phyloP scores from a whole-genome alignment of 495 filamentous ascomycete species.

The Aspergillus mulundensis region DNA sequence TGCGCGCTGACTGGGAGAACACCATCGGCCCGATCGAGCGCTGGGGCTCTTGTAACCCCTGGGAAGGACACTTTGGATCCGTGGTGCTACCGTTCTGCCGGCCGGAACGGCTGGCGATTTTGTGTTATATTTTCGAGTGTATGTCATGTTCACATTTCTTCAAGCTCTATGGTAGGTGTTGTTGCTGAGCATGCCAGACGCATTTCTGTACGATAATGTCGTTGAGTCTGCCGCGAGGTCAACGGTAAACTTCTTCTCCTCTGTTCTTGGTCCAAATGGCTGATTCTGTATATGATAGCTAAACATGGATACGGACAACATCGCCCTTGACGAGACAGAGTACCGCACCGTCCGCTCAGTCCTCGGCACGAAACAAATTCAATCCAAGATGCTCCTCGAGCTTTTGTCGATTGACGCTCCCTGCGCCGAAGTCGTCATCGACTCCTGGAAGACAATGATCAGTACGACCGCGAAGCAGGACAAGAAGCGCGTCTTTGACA shows the following conservation, averaged over 20 bases:
- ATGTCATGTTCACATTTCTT: not conserved
- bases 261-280: too few species aligned
- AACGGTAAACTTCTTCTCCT: conserved; percentile 5
- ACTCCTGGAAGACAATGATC: conserved; percentile 24
- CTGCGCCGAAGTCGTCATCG: conserved; percentile 21
- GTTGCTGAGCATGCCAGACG: too few species aligned
- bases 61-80: conserved; percentile 20
- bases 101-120: conserved; percentile 17
- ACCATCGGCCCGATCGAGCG: conserved; percentile 23
- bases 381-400: conserved; percentile 26
- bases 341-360: conserved; percentile 23
- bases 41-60: conserved; percentile 23
- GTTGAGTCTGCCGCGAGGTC: conserved; percentile 21
- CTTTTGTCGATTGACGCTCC: conserved; percentile 17
- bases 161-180: too few species aligned
- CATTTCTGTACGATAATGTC: conserved; percentile 25
- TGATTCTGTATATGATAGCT: conserved; percentile 5
- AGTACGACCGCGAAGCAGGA: conserved; percentile 19
- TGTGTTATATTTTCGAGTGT: conserved; percentile 25
- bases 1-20: conserved; percentile 18
- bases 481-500: conserved; percentile 18
- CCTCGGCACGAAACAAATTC: conserved; percentile 24
- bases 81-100: conserved; percentile 20
- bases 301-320: conserved; percentile 15
- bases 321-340: conserved; percentile 21